Conservation (phyloP, 1,284 basidiomycete genomes). For the Ganoderma lucidum region DNA sequence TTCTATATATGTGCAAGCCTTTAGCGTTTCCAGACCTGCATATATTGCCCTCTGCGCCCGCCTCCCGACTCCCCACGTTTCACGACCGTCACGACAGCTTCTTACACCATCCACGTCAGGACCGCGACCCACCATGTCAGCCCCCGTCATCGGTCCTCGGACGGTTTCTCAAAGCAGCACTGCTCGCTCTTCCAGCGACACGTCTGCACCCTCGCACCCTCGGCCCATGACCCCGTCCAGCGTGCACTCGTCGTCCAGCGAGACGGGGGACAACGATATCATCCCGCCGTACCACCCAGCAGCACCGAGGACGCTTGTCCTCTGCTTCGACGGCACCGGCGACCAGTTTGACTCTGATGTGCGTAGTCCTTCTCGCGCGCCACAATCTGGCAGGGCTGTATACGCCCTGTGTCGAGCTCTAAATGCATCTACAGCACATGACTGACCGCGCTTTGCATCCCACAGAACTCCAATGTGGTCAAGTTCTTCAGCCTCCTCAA, state of each 20-base stretch:
- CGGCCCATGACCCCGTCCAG: slow-evolving; percentile 31
- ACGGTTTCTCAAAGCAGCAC: slow-evolving; percentile 1
- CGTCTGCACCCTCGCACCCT: slow-evolving; percentile 18
- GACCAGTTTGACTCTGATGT: slow-evolving; percentile 65
- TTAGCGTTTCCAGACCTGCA: slow-evolving; percentile 16
- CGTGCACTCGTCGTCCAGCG: slow-evolving; percentile 31
- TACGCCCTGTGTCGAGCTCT: neutral
- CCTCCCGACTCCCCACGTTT: slow-evolving; percentile 12
- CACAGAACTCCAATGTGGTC: slow-evolving; percentile 68
- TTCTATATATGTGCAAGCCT: slow-evolving; percentile 18
- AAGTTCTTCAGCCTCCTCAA: slow-evolving; percentile 63
- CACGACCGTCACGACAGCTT: slow-evolving; percentile 28
- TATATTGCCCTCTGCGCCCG: slow-evolving; percentile 11
- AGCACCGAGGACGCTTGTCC: slow-evolving; percentile 50
- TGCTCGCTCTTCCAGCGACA: slow-evolving; percentile 20
- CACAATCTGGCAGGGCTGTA: neutral
- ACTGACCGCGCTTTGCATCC: slow-evolving; percentile 3
- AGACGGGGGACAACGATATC: slow-evolving; percentile 35
- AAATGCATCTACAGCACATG: neutral
- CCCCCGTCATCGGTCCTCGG: slow-evolving; percentile 9
- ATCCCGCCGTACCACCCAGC: slow-evolving; percentile 44
- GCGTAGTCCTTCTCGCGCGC: slow-evolving; percentile 31
- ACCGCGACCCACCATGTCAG: slow-evolving; percentile 25
- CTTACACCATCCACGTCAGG: slow-evolving; percentile 9
- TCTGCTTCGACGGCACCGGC: slow-evolving; percentile 68